These are phyloP conservation scores for Pinus tabuliformis DNA, from an alignment of 75 land plant species.

Conservation along the genomic window DNA sequence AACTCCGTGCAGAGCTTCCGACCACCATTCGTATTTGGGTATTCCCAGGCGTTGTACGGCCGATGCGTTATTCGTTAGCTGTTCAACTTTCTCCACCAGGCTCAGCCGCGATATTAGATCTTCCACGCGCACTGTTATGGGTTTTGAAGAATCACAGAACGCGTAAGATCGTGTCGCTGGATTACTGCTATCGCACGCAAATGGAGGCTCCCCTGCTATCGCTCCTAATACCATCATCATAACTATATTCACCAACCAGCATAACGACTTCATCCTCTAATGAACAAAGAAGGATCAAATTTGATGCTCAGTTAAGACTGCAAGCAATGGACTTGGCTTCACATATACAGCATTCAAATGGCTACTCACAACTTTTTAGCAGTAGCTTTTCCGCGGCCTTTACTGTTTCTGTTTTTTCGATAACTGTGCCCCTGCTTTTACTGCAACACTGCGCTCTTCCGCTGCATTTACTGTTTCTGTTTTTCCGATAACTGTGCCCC, in stretches of 20 bases:
- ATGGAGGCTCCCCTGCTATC: constrained; percentile 31
- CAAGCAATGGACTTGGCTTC: no score
- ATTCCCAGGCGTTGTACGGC: constrained; percentile 70
- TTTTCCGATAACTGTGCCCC: no score
- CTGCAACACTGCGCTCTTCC: no score
- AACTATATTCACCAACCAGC: neutral
- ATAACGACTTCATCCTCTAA: neutral
- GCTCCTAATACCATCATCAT: neutral
- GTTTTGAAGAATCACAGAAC: constrained; percentile 55
- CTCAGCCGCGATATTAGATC: constrained; percentile 70
- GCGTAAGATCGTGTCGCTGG: constrained; percentile 24
- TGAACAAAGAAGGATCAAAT: no score
- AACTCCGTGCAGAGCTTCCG: constrained; percentile 83
- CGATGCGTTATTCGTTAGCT: constrained; percentile 66
- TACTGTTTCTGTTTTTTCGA: no score
- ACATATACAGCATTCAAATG: no score
- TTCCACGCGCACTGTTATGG: constrained; percentile 36
- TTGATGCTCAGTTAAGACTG: no score
- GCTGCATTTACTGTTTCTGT: no score
- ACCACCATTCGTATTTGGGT: constrained; percentile 89
- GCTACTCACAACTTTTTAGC: no score
- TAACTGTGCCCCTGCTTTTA: no score
- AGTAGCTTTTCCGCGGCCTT: no score
- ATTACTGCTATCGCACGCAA: constrained; percentile 53
- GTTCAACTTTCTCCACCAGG: constrained; percentile 66